Base-by-base conservation (phyloP, 2,329 filamentous ascomycete species). In the Drechslerella coelobrocha region DNA sequence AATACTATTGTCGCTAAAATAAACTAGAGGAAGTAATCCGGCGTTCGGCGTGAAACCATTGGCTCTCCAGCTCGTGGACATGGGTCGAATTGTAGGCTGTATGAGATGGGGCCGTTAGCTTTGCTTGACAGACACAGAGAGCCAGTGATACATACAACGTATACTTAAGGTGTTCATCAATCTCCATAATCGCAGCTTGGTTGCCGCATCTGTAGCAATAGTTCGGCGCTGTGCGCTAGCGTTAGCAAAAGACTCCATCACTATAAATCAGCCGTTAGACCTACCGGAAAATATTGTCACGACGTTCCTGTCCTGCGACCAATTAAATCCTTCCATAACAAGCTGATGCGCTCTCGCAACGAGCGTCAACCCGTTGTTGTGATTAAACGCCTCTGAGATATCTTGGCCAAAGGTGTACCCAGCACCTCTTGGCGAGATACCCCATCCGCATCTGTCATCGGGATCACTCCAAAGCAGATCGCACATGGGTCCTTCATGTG, bases 151-250 rank as follows among this genome's bases (percentile, higher is more conserved):
- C 92, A 81, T 85, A 97, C 93, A 99, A 97, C 78, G 94, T 97
- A 82, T 97, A 99, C 84, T 99, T 97, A 79, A 99, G 83, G 80
- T 97, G 92, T 82, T 99, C 94, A 75, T 97, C 94, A 80, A 99
- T 99, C 82, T 97, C 94, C 94, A 99, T 99, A 80, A 99, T 97
- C n/a, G 94, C 94, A 63, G 94, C 94, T 81, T 97, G 94, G 81
- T 99, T 99, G 78, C 94, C 94, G 79, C 94, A 99, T 80, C 94
- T 87, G 84, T 99, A 97, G 83, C 93, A 99, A 84, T 99, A 99
- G 80, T 93, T 93, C 73, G 90, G 90, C 59, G 90, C 90, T 87
- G 77, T 24, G 45, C 73, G 73, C 57, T 80, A 74, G 80, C 78
- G 56, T 68, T 62, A 72, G 61, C 26, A 47, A 23, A 68, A 31